Base-by-base conservation (phyloP, 805 yeast species). In the Starmerella gropengiesseri region DNA sequence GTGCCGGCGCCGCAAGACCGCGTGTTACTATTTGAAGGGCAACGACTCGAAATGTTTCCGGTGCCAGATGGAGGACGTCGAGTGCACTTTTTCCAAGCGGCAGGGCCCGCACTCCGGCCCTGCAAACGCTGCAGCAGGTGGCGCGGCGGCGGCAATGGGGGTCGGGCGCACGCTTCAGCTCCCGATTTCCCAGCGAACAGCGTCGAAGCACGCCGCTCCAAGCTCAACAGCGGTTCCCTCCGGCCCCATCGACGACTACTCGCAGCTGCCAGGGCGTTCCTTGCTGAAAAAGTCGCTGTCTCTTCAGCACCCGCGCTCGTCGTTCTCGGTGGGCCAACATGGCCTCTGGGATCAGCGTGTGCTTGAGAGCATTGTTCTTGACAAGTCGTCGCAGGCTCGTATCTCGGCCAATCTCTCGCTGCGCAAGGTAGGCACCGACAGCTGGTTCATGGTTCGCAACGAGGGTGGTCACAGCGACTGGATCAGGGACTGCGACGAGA, bases 271-370 rank as follows among this genome's bases (percentile, higher is more conserved):
- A 50, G 77, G 77, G 2, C 71, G 77, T 47, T 77, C 84, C 3
- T 60, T 80, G 20, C 66, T 80, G 49, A 78, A 77, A 54, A 77
- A 75, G 51, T 78, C 86, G 0, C 65, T 78, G 25, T 73, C 82
- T n/a, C 62, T 83, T 17, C 95, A 85, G 57, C 84, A 78, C 54
- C 95, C 97, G 1, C 66, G 95, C 44, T 85, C 95, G 0, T 80
- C 94, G 16, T 84, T 84, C 55, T 81, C 77, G 54, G 78, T 87
- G 17, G 96, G 97, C 1, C 78, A 94, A 1, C 81, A 94, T 0
- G 85, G 95, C 14, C 70, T 82, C 22, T 84, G 78, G 57, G 97
- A 89, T 58, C 67, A 74, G 20, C 69, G 74, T 12, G 67, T 89
- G 20, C 66, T 89, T 17, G 78, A 81, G 46, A 64, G 72, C 31